Conservation (phyloP, 805 yeast genomes). For the Zygosaccharomyces gambellarensis region DNA sequence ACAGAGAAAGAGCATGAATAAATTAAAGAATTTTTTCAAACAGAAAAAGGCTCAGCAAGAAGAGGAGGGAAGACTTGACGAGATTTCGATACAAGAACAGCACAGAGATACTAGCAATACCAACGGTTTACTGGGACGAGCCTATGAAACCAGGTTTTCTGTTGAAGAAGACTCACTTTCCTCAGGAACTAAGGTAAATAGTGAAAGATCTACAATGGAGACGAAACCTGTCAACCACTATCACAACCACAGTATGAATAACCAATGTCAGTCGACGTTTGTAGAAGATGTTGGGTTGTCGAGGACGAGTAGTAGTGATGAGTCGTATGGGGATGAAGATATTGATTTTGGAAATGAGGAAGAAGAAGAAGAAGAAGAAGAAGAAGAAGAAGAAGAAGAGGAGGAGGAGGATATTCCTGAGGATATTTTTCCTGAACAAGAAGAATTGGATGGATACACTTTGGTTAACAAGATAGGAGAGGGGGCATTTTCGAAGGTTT, state of each 20-base stretch:
- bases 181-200: slow-evolving; percentile 7
- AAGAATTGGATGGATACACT: slow-evolving; percentile 35
- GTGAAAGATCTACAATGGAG: slow-evolving; percentile 8
- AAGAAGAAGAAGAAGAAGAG: slow-evolving; percentile 17
- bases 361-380: slow-evolving; percentile 16
- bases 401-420: slow-evolving; percentile 23
- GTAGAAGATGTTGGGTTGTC: slow-evolving; percentile 4
- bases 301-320: slow-evolving; percentile 5
- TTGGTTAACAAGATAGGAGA: slow-evolving; percentile 59
- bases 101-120: neutral
- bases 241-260: slow-evolving; percentile 3
- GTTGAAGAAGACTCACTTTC: slow-evolving; percentile 6
- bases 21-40: slow-evolving; percentile 18
- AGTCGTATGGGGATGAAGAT: neutral
- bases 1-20: slow-evolving; percentile 5
- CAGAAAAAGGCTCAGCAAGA: slow-evolving; percentile 16
- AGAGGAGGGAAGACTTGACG: slow-evolving; percentile 3
- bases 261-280: slow-evolving; percentile 5
- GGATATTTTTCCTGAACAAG: slow-evolving; percentile 35
- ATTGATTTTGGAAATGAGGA: slow-evolving; percentile 2
- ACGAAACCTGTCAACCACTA: neutral
- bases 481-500: slow-evolving; percentile 78
- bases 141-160: slow-evolving; percentile 2
- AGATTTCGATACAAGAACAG: neutral
- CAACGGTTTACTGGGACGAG: neutral